Evolutionary conservation across 352 stramenopile species (phyloP), one percentile per base, ranked within the genome.

Genomic region (Phytopythium oedochilum): DNA sequence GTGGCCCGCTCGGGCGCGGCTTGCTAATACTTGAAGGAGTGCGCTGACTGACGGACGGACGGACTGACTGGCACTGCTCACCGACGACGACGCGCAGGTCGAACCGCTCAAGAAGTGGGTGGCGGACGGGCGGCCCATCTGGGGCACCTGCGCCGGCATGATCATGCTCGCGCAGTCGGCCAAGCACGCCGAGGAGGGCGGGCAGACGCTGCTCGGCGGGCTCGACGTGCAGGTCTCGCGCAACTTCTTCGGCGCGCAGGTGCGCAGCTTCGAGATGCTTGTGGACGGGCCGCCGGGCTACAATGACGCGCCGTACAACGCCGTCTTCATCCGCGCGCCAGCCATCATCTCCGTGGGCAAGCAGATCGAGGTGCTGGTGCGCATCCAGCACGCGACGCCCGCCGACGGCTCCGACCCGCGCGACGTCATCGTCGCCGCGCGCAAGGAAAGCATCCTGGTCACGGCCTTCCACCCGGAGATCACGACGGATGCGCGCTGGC

Each of bases 231-330:
- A 97, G 45, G 94, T 98, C n/a, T 98, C 92, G 65, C 81, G 96
- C 54, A 99, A 99, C 75, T 99, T 98, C 68, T 99, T 99, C 60
- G 96, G 96, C 54, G 91, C 92, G 48, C 96, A 99, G 59, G 84
- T 98, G 57, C 82, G 74, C 55, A 83, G 72, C 59, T 86, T 87
- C 55, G 77, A 96, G 38, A 81, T 92, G 63, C 49, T 64, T 3
- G 73, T 89, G 36, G 68, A 68, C 9, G 83, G 75, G 7, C 78
- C 80, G 23, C 79, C 76, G 3, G 78, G 73, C 7, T 83, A 74
- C 59, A 74, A 82, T 53, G 51, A 52, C 2, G 59, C 73, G 59
- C 79, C 89, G 5, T 98, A 96, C 78, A 96, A 95, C 39, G 96
- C 89, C 32, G 89, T 99, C 20, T 99, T 98, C 70, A 99, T 99